A percentile compares a stretch with the other conserved stretches of the same genome.
phyloP scores from a whole-genome alignment of 495 filamentous ascomycete species.

The Bacidia gigantensis region DNA sequence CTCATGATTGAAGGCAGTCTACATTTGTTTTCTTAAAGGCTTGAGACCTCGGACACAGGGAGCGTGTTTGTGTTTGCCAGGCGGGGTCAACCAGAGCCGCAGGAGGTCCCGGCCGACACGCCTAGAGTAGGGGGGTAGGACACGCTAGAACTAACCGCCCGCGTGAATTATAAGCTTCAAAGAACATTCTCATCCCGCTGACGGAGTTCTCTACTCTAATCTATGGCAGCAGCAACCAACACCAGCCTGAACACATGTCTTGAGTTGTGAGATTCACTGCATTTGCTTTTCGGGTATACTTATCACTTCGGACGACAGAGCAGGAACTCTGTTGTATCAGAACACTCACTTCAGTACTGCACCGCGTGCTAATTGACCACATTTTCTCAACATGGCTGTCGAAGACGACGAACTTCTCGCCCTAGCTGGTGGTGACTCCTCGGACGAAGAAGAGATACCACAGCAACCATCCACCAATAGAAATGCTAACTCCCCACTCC shows the following conservation, averaged over 20 bases:
- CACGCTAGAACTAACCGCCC: no score
- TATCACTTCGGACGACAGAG: not conserved
- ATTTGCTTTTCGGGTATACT: not conserved
- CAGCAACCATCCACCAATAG: slow-evolving; percentile 9
- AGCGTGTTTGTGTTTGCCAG: no score
- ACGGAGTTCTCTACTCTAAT: no score
- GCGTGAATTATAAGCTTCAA: no score
- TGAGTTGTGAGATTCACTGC: no score
- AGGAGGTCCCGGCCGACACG: not conserved
- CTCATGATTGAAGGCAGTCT: no score
- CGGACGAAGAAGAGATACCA: slow-evolving; percentile 39
- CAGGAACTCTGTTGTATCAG: not conserved
- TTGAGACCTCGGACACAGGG: not conserved
- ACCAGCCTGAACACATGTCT: no score
- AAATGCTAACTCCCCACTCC: slow-evolving; percentile 23
- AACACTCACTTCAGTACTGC: not conserved
- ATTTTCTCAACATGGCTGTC: slow-evolving; percentile 43
- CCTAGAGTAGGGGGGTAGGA: not conserved
- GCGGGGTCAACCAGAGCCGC: not conserved
- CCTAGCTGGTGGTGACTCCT: slow-evolving; percentile 51
- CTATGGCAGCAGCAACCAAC: no score
- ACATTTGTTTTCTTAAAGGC: no score
- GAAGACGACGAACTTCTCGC: slow-evolving; percentile 81
- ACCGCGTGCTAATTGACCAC: not conserved
- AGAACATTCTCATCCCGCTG: not conserved